Conservation (phyloP, 148 eudicot genomes). For the Rhododendron griersonianum region DNA sequence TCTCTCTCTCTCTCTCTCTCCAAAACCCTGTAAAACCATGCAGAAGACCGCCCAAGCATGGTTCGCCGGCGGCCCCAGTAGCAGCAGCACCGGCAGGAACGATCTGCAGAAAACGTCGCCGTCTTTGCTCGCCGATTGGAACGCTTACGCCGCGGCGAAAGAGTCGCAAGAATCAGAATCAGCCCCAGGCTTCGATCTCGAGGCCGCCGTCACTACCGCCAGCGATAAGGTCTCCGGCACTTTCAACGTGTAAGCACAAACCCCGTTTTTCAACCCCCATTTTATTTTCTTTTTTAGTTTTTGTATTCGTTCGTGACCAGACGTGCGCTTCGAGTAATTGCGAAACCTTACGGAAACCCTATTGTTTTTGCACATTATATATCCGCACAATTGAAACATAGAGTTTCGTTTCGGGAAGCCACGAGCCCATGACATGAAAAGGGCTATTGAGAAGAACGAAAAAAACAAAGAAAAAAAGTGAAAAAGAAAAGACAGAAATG, state of each 20-base stretch:
- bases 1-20: neutral
- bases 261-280: neutral
- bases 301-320: no score
- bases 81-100: slow-evolving; percentile 1
- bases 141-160: slow-evolving; percentile 52
- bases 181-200: slow-evolving; percentile 43
- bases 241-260: slow-evolving; percentile 42
- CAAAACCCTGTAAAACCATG: slow-evolving; percentile 7
- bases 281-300: no score
- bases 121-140: slow-evolving; percentile 66
- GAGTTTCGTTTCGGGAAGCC: neutral
- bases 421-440: neutral
- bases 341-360: neutral
- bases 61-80: slow-evolving; percentile 52
- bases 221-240: slow-evolving; percentile 56
- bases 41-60: slow-evolving; percentile 55
- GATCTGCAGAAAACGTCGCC: slow-evolving; percentile 30
- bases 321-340: no score
- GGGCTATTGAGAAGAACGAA: neutral
- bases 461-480: neutral
- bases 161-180: slow-evolving; percentile 22
- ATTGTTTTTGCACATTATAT: neutral
- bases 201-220: slow-evolving; percentile 55
- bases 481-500: no score
- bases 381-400: neutral